These are phyloP conservation scores for Skeletonema menzelii DNA, from an alignment of 108 stramenopile species.

Conservation along the genomic window DNA sequence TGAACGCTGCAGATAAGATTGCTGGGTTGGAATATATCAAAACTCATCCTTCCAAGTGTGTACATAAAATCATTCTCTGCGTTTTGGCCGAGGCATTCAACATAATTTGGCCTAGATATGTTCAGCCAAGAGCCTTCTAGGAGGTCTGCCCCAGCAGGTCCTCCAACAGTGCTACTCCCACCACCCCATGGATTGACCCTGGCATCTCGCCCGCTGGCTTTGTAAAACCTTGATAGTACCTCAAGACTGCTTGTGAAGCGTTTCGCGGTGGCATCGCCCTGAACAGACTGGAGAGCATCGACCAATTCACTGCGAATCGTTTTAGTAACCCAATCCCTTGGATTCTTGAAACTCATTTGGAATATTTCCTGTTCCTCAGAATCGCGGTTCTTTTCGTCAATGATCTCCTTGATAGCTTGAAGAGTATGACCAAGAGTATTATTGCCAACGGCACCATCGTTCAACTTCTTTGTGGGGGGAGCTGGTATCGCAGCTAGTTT, in stretches of 20 bases:
- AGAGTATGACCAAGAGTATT: constrained; percentile 35
- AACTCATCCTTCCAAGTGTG: constrained; percentile 68
- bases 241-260: constrained; percentile 43
- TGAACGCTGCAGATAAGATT: constrained; percentile 66
- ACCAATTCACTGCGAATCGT: constrained; percentile 46
- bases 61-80: constrained; percentile 61
- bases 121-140: constrained; percentile 79
- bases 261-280: constrained; percentile 42
- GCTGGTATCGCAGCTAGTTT: constrained; percentile 4
- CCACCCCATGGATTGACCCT: constrained; percentile 44
- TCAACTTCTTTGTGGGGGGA: background rate
- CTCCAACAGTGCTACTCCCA: constrained; percentile 23
- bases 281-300: constrained; percentile 35
- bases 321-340: constrained; percentile 38
- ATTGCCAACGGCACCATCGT: constrained; percentile 15
- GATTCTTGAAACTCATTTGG: constrained; percentile 42
- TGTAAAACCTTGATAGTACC: constrained; percentile 38
- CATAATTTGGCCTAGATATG: constrained; percentile 76
- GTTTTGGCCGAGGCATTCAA: constrained; percentile 74
- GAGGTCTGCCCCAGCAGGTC: constrained; percentile 34
- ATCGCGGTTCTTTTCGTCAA: constrained; percentile 42
- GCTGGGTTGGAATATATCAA: constrained; percentile 72
- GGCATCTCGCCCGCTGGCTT: constrained; percentile 43
- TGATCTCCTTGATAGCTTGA: constrained; percentile 29
- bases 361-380: constrained; percentile 43